A percentile compares a stretch with the other conserved stretches of the same genome.
Conservation (phyloP, 345 rosid genomes). For the Brassica juncea region DNA sequence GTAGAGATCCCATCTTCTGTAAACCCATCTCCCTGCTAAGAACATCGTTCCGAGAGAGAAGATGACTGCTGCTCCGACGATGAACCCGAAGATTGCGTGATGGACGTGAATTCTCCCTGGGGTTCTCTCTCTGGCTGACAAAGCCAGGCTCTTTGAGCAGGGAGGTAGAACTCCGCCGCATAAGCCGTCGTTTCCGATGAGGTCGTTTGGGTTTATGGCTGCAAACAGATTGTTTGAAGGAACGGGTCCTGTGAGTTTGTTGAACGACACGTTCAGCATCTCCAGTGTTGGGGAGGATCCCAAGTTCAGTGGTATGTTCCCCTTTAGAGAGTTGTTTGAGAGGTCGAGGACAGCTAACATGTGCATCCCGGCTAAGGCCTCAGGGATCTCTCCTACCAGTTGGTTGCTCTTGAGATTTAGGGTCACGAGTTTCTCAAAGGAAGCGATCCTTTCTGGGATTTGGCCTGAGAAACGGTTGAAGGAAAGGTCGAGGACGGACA, state of each 20-base stretch:
- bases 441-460: constrained; percentile 66
- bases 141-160: constrained; percentile 46
- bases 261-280: constrained; percentile 73
- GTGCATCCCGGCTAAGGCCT: constrained; percentile 62
- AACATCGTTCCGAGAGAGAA: constrained; percentile 52
- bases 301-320: constrained; percentile 59
- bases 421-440: constrained; percentile 73
- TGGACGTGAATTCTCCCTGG: constrained; percentile 48
- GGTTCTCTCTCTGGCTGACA: constrained; percentile 25
- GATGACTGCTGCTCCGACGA: constrained; percentile 54
- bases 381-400: constrained; percentile 60
- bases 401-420: constrained; percentile 67
- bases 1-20: constrained; percentile 71
- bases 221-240: constrained; percentile 59
- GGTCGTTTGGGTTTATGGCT: constrained; percentile 67
- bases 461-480: constrained; percentile 67
- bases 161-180: constrained; percentile 70
- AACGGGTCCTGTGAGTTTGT: constrained; percentile 69
- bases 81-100: constrained; percentile 57
- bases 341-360: constrained; percentile 75
- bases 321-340: constrained; percentile 73
- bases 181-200: constrained; percentile 70
- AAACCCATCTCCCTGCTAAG: constrained; percentile 56
- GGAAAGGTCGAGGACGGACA: constrained; percentile 76
- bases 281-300: constrained; percentile 80